These are phyloP conservation scores for Plasmodium inui DNA, from an alignment of 169 alveolate species.

Conservation along the genomic window DNA sequence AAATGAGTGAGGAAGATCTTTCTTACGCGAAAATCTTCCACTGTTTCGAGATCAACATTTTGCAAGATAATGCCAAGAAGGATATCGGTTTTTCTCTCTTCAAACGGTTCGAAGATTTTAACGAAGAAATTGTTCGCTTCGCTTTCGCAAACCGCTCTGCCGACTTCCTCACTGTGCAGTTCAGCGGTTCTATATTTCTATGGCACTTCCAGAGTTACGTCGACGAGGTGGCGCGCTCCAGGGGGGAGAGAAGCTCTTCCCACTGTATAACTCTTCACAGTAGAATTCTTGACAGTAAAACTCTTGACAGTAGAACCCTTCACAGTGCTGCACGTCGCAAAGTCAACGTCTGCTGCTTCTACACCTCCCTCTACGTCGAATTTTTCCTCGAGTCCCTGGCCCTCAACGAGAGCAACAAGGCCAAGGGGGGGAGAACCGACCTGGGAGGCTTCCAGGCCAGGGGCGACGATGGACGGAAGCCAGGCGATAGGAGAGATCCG, in stretches of 20 bases:
- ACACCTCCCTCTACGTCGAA: constrained; percentile 53
- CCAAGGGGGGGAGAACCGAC: constrained; percentile 14
- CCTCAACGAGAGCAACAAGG: constrained; percentile 25
- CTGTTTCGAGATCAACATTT: constrained; percentile 56
- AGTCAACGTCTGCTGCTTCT: constrained; percentile 44
- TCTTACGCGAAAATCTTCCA: constrained; percentile 30
- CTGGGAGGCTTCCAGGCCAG: not conserved
- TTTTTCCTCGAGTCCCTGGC: constrained; percentile 44
- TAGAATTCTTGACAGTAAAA: too few relatives aligned
- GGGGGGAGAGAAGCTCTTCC: not conserved
- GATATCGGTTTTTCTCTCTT: constrained; percentile 50
- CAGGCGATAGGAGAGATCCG: not conserved
- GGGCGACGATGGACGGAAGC: not conserved
- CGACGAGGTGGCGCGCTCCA: not conserved
- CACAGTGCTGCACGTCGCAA: not conserved
- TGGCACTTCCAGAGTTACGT: constrained; percentile 52
- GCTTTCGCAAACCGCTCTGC: constrained; percentile 42
- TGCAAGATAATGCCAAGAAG: constrained; percentile 29
- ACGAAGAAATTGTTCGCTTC: constrained; percentile 31
- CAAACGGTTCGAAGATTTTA: constrained; percentile 57
- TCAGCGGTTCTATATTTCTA: constrained; percentile 45
- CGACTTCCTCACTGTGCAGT: constrained; percentile 62
- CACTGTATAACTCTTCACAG: not conserved
- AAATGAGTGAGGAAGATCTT: constrained; percentile 30
- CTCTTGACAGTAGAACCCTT: not conserved